Percentiles rank a stretch among this genome's conserved stretches.
These are phyloP conservation scores for Fusarium irregulare DNA, from an alignment of 2,329 filamentous ascomycete genomes.

Conservation along the genomic window DNA sequence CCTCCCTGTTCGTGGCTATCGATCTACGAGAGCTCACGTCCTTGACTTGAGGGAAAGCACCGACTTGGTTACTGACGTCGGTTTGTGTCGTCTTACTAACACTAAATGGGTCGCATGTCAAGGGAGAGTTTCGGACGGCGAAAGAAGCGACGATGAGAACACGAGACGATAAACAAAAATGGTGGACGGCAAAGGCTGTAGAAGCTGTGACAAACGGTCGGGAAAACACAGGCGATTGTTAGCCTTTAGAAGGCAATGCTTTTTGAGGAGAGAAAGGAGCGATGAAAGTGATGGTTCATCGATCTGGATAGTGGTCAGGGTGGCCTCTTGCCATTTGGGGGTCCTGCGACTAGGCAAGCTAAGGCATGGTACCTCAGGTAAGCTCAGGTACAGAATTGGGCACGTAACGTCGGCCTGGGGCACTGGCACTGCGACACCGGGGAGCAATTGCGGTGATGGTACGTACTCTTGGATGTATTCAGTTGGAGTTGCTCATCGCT, in stretches of 20 bases:
- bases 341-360: conserved; percentile 8
- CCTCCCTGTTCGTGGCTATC: conserved; percentile 21
- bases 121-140: conserved; percentile 10
- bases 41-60: conserved; percentile 23
- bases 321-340: conserved; percentile 41
- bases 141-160: neutral
- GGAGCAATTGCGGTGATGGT: conserved; percentile 38
- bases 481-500: neutral
- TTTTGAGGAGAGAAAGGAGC: conserved; percentile 11
- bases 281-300: conserved; percentile 30
- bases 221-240: neutral
- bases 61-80: conserved; percentile 39
- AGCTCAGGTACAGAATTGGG: conserved; percentile 28
- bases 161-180: neutral
- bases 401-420: neutral
- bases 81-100: conserved; percentile 41
- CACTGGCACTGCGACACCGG: conserved; percentile 21
- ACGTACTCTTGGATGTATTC: conserved; percentile 22
- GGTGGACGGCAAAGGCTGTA: neutral
- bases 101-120: conserved; percentile 38
- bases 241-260: neutral
- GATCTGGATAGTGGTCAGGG: conserved; percentile 40
- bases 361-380: conserved; percentile 10
- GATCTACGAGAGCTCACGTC: conserved; percentile 25
- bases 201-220: neutral